These are phyloP conservation scores for Orbilia blumenaviensis DNA, from an alignment of 2,329 filamentous ascomycete genomes.

Conservation along the genomic window DNA sequence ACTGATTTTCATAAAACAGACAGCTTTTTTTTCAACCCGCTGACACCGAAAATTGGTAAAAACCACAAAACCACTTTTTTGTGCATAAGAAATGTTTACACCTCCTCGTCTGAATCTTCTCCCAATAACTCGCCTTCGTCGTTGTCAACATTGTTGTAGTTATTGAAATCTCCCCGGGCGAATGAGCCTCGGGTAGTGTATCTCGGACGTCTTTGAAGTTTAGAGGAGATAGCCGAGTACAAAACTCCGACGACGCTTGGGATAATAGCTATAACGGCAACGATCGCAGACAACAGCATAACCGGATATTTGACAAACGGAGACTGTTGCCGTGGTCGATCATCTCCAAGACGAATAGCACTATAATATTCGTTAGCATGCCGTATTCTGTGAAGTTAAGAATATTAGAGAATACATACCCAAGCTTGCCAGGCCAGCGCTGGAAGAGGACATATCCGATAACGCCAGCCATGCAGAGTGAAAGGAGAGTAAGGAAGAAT, in stretches of 20 bases:
- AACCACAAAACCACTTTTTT: constrained; percentile 12
- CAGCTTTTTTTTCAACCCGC: neutral
- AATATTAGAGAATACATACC: constrained; percentile 63
- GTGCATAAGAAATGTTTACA: constrained; percentile 61
- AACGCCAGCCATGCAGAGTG: constrained; percentile 74
- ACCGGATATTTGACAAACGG: constrained; percentile 86
- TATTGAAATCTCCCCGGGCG: constrained; percentile 84
- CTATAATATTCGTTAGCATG: constrained; percentile 47
- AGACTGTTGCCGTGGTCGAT: constrained; percentile 63
- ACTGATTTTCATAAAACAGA: neutral
- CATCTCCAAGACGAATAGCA: constrained; percentile 81
- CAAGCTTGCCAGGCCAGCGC: constrained; percentile 89
- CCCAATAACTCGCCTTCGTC: constrained; percentile 95
- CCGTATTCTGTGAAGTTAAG: neutral
- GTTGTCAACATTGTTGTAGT: constrained; percentile 85
- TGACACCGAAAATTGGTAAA: constrained; percentile 8
- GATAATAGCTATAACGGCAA: constrained; percentile 69
- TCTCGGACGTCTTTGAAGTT: constrained; percentile 70
- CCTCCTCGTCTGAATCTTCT: constrained; percentile 92
- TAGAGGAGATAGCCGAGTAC: constrained; percentile 73
- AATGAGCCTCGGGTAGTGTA: constrained; percentile 93
- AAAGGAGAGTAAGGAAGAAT: constrained; percentile 84
- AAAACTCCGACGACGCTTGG: constrained; percentile 75
- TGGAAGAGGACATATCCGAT: constrained; percentile 85
- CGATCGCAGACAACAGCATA: constrained; percentile 72